A percentile compares a stretch with the other conserved stretches of the same genome.
These are phyloP conservation scores for Neurospora intermedia DNA, from an alignment of 495 filamentous ascomycete species.

Conservation along the genomic window DNA sequence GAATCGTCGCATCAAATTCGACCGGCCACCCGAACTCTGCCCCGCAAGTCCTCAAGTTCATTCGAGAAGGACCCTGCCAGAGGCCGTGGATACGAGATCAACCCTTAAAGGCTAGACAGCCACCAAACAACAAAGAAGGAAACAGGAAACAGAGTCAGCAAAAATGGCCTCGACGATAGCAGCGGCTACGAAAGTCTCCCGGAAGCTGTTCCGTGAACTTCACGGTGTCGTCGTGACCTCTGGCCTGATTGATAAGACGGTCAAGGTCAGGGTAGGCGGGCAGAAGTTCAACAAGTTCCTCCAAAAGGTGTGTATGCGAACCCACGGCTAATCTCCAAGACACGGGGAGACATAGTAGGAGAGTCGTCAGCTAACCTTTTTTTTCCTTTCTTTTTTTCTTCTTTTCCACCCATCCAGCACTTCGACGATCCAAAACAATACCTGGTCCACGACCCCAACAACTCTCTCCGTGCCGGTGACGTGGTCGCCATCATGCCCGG, in stretches of 20 bases:
- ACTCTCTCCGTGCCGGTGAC: conserved; percentile 66
- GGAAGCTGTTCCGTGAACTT: conserved; percentile 25
- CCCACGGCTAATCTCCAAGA: not conserved
- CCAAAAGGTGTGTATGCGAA: conserved; percentile 36
- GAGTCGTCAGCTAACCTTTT: not conserved
- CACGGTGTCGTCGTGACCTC: conserved; percentile 55
- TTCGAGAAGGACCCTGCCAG: not conserved
- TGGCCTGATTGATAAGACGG: conserved; percentile 59
- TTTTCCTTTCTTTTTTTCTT: not conserved
- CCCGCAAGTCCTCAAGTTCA: not conserved
- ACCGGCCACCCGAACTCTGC: not conserved
- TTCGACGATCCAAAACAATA: conserved; percentile 36
- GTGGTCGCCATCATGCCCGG: conserved; percentile 67
- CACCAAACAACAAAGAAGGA: not conserved
- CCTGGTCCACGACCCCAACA: conserved; percentile 66
- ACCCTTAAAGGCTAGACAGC: not conserved
- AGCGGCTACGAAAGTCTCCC: conserved; percentile 14
- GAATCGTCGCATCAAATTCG: not conserved
- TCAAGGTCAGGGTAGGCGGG: conserved; percentile 53
- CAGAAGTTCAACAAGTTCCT: conserved; percentile 51
- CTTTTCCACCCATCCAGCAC: conserved; percentile 23
- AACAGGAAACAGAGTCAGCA: not conserved
- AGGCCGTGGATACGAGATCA: not conserved
- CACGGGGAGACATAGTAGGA: not conserved
- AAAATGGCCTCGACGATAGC: conserved; percentile 24